Conservation (phyloP, 2,329 filamentous ascomycete species). For the Hymenoscyphus occultus region DNA sequence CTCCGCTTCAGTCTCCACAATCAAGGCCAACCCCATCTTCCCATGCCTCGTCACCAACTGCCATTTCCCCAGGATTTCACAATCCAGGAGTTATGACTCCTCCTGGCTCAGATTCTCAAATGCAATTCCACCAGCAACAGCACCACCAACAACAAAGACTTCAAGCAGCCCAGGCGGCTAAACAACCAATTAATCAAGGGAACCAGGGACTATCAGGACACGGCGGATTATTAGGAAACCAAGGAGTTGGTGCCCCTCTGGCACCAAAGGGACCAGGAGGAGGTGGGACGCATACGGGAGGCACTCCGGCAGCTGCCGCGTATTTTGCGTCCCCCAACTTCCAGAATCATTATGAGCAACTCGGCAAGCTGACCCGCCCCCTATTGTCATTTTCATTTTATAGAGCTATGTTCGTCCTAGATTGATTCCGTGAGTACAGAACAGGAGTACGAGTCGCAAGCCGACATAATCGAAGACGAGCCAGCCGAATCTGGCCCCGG, state of each 20-base stretch:
- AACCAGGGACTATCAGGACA: slow-evolving; percentile 30
- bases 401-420: slow-evolving; percentile 65
- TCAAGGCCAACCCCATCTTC: slow-evolving; percentile 80
- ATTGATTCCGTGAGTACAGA: slow-evolving; percentile 69
- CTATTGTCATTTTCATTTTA: slow-evolving; percentile 44
- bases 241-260: slow-evolving; percentile 28
- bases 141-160: slow-evolving; percentile 41
- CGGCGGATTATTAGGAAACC: slow-evolving; percentile 26
- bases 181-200: slow-evolving; percentile 4
- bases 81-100: slow-evolving; percentile 61
- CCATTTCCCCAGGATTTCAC: slow-evolving; percentile 59
- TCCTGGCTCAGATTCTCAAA: slow-evolving; percentile 53
- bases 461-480: slow-evolving; percentile 84
- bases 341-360: slow-evolving; percentile 90
- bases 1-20: slow-evolving; percentile 56
- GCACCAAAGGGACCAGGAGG: slow-evolving; percentile 35
- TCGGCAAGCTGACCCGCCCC: slow-evolving; percentile 73
- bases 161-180: slow-evolving; percentile 30
- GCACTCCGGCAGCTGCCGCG: slow-evolving; percentile 43
- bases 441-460: slow-evolving; percentile 92
- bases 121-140: slow-evolving; percentile 49
- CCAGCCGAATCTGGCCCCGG: slow-evolving; percentile 66
- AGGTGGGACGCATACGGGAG: slow-evolving; percentile 38
- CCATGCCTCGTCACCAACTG: slow-evolving; percentile 66
- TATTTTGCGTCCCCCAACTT: slow-evolving; percentile 81